Evolutionary conservation across 441 rosid genomes (phyloP).

Genomic region (Populus hybrid): DNA sequence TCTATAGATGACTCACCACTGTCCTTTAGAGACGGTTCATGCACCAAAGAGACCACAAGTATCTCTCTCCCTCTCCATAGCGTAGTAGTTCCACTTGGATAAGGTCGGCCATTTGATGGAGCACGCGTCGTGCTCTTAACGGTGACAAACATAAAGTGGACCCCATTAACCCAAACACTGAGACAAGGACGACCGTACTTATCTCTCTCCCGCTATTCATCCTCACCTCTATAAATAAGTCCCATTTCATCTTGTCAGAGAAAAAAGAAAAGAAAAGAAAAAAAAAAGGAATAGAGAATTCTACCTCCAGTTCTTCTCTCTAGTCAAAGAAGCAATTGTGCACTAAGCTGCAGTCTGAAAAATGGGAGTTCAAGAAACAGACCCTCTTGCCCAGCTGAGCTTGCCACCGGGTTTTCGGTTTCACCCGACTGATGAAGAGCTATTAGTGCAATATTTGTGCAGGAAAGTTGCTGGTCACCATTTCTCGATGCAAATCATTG

Average conservation of each 20-base stretch:
- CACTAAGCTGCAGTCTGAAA: background rate
- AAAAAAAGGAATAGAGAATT: background rate
- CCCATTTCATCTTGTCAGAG: fast-evolving
- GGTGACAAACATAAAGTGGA: conserved; percentile 31
- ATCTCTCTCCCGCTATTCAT: conserved; percentile 21
- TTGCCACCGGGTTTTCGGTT: conserved; percentile 98
- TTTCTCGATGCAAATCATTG: conserved; percentile 67
- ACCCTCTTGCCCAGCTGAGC: conserved; percentile 72
- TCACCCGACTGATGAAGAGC: conserved; percentile 96
- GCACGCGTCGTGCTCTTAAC: conserved; percentile 35
- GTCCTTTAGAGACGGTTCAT: conserved; percentile 38
- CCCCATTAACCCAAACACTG: conserved; percentile 20
- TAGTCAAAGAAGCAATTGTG: background rate
- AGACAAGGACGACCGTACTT: conserved; percentile 69
- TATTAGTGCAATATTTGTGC: conserved; percentile 79
- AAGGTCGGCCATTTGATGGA: conserved; percentile 36
- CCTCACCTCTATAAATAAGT: conserved; percentile 27
- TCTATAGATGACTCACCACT: conserved; percentile 18
- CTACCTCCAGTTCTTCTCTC: background rate
- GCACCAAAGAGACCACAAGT: conserved; percentile 24
- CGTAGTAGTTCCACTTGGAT: conserved; percentile 20
- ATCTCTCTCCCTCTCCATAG: no score
- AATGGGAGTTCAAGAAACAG: conserved; percentile 68
- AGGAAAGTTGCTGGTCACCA: conserved; percentile 79
- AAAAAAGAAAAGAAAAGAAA: background rate